phyloP scores from a whole-genome alignment of 106 monocot species.

The Ottelia alismoides region DNA sequence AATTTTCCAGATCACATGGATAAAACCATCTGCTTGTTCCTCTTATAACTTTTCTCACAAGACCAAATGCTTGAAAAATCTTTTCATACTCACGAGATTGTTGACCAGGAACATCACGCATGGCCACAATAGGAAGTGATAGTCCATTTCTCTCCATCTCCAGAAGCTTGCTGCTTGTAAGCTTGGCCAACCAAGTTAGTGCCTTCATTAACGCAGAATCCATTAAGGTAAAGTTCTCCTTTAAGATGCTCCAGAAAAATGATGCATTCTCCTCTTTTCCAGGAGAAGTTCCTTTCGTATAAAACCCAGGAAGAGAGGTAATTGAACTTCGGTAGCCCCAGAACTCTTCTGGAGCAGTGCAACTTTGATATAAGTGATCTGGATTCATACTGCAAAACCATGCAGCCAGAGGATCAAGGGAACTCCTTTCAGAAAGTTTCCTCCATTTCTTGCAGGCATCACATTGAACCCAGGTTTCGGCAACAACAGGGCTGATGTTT shows the following conservation, averaged over 20 bases:
- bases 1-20: constrained; percentile 68
- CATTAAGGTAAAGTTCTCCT: constrained; percentile 49
- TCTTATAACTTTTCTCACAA: constrained; percentile 54
- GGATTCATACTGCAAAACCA: constrained; percentile 97
- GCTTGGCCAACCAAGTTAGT: constrained; percentile 69
- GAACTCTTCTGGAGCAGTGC: constrained; percentile 56
- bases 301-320: constrained; percentile 86
- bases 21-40: constrained; percentile 53
- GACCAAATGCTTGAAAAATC: constrained; percentile 88
- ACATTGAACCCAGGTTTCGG: constrained; percentile 89
- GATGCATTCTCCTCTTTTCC: constrained; percentile 60
- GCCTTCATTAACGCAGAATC: constrained; percentile 62
- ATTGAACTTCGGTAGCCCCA: constrained; percentile 53
- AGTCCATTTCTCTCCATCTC: constrained; percentile 77
- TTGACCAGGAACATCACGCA: no score
- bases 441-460: constrained; percentile 98
- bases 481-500: constrained; percentile 10
- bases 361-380: constrained; percentile 52
- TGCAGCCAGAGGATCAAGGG: constrained; percentile 41
- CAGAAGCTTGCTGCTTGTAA: constrained; percentile 37
- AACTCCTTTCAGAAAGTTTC: constrained; percentile 30
- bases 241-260: constrained; percentile 67
- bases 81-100: constrained; percentile 35
- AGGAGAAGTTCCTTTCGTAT: constrained; percentile 44
- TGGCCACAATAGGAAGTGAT: constrained; percentile 38